Percentiles rank a stretch among this genome's conserved stretches.
phyloP scores from a whole-genome alignment of 768 basidiomycete species.

The Phaeotremella fagi region DNA sequence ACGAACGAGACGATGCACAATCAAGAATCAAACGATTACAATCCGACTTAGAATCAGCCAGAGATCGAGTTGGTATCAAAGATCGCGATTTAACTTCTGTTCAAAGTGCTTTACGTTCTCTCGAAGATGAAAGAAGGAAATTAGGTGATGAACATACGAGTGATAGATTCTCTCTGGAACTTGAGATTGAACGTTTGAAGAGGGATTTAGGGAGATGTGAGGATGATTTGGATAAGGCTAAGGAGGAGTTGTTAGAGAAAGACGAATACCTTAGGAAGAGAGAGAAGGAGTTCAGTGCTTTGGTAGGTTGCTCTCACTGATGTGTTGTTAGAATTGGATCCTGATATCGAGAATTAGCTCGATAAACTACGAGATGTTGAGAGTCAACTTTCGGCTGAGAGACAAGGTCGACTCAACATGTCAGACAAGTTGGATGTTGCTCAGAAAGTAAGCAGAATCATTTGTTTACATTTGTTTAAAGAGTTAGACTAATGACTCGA shows the following conservation, averaged over 20 bases:
- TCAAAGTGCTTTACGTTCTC: slow-evolving; percentile 62
- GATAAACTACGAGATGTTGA: slow-evolving; percentile 76
- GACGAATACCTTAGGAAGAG: slow-evolving; percentile 65
- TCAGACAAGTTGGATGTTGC: slow-evolving; percentile 81
- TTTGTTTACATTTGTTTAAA: too few species aligned
- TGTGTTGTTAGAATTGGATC: background rate
- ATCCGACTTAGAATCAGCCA: slow-evolving; percentile 41
- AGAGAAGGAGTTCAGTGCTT: slow-evolving; percentile 66
- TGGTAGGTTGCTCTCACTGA: slow-evolving; percentile 48
- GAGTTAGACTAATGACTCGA: background rate
- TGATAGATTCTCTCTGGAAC: slow-evolving; percentile 76
- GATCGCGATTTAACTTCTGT: slow-evolving; percentile 71
- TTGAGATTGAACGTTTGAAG: slow-evolving; percentile 80
- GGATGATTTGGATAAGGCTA: slow-evolving; percentile 67
- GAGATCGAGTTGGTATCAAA: slow-evolving; percentile 59
- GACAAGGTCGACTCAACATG: slow-evolving; percentile 77
- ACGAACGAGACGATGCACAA: slow-evolving; percentile 1
- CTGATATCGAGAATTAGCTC: slow-evolving; percentile 49
- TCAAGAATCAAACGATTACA: slow-evolving; percentile 17
- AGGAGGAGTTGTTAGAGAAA: slow-evolving; percentile 63
- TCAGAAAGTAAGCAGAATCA: slow-evolving; percentile 51
- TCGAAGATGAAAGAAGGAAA: slow-evolving; percentile 72
- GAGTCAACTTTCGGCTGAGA: slow-evolving; percentile 72
- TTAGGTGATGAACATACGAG: slow-evolving; percentile 79
- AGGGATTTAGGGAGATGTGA: slow-evolving; percentile 77